Evolutionary conservation across 164 flowering plant species (phyloP).

Genomic region (Kalanchoe fedtschenkoi): DNA sequence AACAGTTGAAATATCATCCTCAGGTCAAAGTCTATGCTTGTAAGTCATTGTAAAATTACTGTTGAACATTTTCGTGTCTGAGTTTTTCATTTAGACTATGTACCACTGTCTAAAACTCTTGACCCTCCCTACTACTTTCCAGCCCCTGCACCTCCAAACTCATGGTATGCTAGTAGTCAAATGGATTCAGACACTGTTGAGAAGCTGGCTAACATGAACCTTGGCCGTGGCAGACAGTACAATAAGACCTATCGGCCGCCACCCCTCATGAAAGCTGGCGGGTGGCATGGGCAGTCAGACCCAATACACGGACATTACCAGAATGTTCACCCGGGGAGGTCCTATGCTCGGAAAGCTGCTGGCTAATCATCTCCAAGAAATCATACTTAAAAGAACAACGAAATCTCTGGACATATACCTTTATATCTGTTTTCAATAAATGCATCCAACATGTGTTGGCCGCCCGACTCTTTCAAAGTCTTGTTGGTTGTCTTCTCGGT

Average conservation of each 20-base stretch:
- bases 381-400: no score
- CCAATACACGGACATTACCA: conserved; percentile 35
- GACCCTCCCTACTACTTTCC: no score
- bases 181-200: conserved; percentile 45
- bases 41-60: conserved; percentile 17
- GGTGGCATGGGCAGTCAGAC: conserved; percentile 40
- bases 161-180: conserved; percentile 17
- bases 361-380: conserved; percentile 36
- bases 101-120: no score
- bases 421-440: conserved; percentile 1
- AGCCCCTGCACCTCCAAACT: conserved; percentile 20
- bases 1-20: conserved; percentile 57
- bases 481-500: no score
- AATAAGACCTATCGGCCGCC: conserved; percentile 20
- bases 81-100: no score
- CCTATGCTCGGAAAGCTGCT: conserved; percentile 45
- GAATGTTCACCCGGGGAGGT: conserved; percentile 33
- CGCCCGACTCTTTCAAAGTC: no score
- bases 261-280: conserved; percentile 64
- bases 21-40: conserved; percentile 58
- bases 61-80: no score
- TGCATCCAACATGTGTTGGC: not conserved
- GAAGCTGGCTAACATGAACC: conserved; percentile 44
- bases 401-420: not conserved
- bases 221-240: conserved; percentile 28